Evolutionary conservation across 352 stramenopile species (phyloP), one percentile per base, ranked within the genome.

Genomic region (Globisporangium radiosum): DNA sequence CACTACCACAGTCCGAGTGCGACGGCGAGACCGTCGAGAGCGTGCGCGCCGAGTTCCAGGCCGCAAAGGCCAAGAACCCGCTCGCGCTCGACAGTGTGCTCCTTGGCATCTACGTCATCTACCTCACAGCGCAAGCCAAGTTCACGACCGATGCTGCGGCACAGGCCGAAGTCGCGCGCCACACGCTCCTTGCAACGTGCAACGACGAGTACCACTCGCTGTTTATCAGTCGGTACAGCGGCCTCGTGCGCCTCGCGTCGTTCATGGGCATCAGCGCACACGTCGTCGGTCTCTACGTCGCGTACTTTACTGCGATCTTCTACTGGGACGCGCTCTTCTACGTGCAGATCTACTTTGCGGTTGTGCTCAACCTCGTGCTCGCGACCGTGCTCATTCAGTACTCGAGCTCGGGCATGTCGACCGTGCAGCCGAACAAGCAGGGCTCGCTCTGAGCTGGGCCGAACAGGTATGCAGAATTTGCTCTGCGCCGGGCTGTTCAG

Each of bases 181-280:
- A 86, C 43, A 60, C 64, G 38, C 62, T 87, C 54, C 72, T 93
- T 6, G 78, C 72, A 36, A 82, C 79, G 33, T 88, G 80, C 59
- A 69, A 75, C 36, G 81, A 78, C 40, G 70, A 86, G 47, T 89
- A 90, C 64, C 83, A 81, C 56, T 50, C 63, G 13, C 65, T 63
- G 33, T 93, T 87, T 66, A 78, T 81, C 42, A 63, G 71, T 3
- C 72, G 76, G 39, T 91, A 89, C 67, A 42, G 65, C 52, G 57
- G 69, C 51, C 62, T 93, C 15, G 78, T 90, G 60, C 81, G 83
- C 38, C 49, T 90, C 25, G 83, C 83, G 48, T 93, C 83, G 43
- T 90, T 90, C 64, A 76, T 93, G 68, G 83, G 83, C 55, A 90
- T 93, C 66, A 89, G 78, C 59, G 77, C 83, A 13, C 83, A 93